Evolutionary conservation across 2,329 filamentous ascomycete genomes (phyloP), one percentile per base, ranked within the genome.

Genomic region (Penicillium thymicola): DNA sequence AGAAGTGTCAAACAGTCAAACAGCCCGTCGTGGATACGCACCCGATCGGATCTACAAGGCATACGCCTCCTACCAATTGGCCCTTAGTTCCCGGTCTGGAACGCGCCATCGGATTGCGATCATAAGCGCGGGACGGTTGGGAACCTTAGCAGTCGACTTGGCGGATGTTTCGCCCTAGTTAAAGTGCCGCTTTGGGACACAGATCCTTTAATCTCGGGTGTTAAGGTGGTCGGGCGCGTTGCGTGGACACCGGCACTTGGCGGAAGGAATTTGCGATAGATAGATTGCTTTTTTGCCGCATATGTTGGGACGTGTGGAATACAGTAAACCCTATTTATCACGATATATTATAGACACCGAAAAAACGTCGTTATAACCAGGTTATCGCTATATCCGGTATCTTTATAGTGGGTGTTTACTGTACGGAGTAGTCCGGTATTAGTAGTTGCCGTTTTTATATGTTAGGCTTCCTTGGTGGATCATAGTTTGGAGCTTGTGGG

Each of bases 141-240:
- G 23, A 8, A 34, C 13, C 7, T 16, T 16, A 2, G 5, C 5
- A 38, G n/a, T 38, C 16, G 34, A 18, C n/a, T 38, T n/a, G 16
- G 34, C 16, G 16, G 9, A 9, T 38, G 41, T 32, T 36, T 42
- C 32, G 38, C 30, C 40, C 30, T 49, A 8, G 30, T 38, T 18
- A 27, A 38, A 54, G 25, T 42, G 32, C 53, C 45, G 40, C 40
- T 28, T 34, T 51, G 38, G 30, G 30, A 32, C 11, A 11, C 14
- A 32, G 30, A 32, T 45, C 52, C 52, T 50, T 34, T 34, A 46
- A 51, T 55, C 25, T 55, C 53, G 41, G 53, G 14, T 50, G 13
- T 21, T 25, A 13, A n/a, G n/a, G 38, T 23, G 16, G 37, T 13
- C 9, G 40, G 37, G 38, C n/a, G 21, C 27, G 16, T 51, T 43